Conservation (phyloP, 202 grass and related monocot species). For the Setaria italica region DNA sequence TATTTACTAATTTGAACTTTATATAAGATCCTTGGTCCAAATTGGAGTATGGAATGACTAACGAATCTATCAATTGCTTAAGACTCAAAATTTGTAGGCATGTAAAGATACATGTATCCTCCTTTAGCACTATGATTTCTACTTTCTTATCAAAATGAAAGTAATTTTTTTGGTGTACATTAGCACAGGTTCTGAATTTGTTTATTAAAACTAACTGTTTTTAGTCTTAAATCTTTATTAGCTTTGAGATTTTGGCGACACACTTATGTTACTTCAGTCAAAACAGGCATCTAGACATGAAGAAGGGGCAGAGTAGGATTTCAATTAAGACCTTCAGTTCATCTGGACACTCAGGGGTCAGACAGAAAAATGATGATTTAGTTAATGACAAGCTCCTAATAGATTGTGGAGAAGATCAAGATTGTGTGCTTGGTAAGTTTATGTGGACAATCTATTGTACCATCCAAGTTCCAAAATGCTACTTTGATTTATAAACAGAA, state of each 20-base stretch:
- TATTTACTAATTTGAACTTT: background rate
- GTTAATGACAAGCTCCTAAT: constrained; percentile 76
- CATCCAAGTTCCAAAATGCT: background rate
- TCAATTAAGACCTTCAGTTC: constrained; percentile 61
- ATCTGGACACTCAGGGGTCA: constrained; percentile 50
- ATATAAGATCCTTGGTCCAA: background rate
- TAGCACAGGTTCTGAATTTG: background rate
- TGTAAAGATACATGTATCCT: background rate
- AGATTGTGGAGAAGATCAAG: constrained; percentile 90
- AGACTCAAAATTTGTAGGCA: background rate
- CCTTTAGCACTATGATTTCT: background rate
- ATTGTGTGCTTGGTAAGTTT: constrained; percentile 93
- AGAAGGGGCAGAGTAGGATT: constrained; percentile 41
- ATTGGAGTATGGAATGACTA: constrained; percentile 11
- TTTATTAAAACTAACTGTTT: background rate
- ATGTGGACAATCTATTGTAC: background rate
- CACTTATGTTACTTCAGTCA: constrained; percentile 29
- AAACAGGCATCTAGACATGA: constrained; percentile 36
- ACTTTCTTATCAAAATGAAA: background rate
- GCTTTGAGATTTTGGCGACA: background rate
- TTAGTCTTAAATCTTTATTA: constrained; percentile 17
- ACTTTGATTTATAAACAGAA: constrained; percentile 20
- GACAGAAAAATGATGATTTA: constrained; percentile 53
- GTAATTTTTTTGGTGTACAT: background rate
- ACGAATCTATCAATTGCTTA: background rate